Evolutionary conservation across 495 filamentous ascomycete species (phyloP).

Genomic region (Trichoderma orchidacearum): DNA sequence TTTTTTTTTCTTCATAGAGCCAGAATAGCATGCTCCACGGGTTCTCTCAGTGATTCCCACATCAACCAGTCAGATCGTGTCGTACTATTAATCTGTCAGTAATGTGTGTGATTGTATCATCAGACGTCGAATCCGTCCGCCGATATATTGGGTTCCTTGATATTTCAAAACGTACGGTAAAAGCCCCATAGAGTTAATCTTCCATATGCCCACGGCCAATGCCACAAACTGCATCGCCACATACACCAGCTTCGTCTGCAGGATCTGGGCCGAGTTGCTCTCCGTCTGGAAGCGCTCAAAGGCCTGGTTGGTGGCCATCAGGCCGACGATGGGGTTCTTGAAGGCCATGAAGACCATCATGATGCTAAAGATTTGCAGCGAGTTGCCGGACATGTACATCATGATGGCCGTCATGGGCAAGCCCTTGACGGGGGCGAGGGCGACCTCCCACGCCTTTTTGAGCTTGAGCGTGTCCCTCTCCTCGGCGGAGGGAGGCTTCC

Average conservation of each 20-base stretch:
- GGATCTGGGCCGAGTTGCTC: conserved; percentile 52
- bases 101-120: neutral
- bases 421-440: conserved; percentile 83
- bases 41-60: conserved; percentile 73
- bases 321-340: conserved; percentile 82
- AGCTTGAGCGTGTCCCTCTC: conserved; percentile 92
- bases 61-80: conserved; percentile 92
- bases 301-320: conserved; percentile 61
- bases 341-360: conserved; percentile 99
- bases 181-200: conserved; percentile 92
- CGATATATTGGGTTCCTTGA: no score
- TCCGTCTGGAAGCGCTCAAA: conserved; percentile 86
- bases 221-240: conserved; percentile 74
- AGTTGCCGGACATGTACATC: conserved; percentile 99
- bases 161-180: conserved; percentile 80
- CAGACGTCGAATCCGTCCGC: no score
- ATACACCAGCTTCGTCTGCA: conserved; percentile 75
- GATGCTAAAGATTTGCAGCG: conserved; percentile 96
- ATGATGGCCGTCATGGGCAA: conserved; percentile 97
- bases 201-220: conserved; percentile 83
- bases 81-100: conserved; percentile 40
- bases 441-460: conserved; percentile 98
- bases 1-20: conserved; percentile 27
- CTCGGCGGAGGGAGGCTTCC: conserved; percentile 47
- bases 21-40: conserved; percentile 54